Evolutionary conservation across 371 early-diverging fungal genomes (phyloP).

Genomic region (Rhizopus arrhizus): DNA sequence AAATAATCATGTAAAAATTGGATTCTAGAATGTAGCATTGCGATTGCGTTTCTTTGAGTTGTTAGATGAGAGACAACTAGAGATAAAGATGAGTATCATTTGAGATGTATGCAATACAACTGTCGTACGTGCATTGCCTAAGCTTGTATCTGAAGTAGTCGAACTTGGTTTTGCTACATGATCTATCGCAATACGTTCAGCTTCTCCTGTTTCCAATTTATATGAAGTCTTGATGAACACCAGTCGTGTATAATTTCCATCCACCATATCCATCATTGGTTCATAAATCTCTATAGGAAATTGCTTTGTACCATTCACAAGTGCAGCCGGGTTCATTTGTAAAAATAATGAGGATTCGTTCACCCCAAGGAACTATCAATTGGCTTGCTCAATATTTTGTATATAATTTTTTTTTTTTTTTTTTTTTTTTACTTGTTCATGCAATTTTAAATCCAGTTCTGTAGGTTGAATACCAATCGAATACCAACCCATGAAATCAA

Average conservation of each 20-base stretch:
- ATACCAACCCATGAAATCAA: constrained; percentile 90
- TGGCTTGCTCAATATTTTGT: neutral
- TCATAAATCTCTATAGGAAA: constrained; percentile 84
- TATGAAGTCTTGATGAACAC: constrained; percentile 71
- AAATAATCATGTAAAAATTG: constrained; percentile 72
- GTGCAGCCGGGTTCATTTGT: constrained; percentile 70
- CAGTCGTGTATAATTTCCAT: constrained; percentile 51
- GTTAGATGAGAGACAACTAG: constrained; percentile 73
- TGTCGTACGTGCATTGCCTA: constrained; percentile 58
- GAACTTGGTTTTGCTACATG: constrained; percentile 70
- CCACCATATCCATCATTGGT: constrained; percentile 71
- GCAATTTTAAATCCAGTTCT: constrained; percentile 65
- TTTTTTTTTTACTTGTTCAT: constrained; percentile 64
- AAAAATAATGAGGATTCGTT: constrained; percentile 81
- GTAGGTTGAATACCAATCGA: constrained; percentile 66
- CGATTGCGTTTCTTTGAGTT: constrained; percentile 79
- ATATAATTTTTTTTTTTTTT: neutral
- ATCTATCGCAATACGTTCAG: constrained; percentile 86
- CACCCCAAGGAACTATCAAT: constrained; percentile 61
- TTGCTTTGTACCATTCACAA: constrained; percentile 52
- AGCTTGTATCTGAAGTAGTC: constrained; percentile 56
- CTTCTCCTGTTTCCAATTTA: constrained; percentile 81
- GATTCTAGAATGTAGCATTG: constrained; percentile 78
- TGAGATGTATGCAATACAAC: constrained; percentile 1
- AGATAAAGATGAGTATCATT: neutral